These are phyloP conservation scores for Linum tenue DNA, from an alignment of 345 rosid genomes.

Conservation along the genomic window DNA sequence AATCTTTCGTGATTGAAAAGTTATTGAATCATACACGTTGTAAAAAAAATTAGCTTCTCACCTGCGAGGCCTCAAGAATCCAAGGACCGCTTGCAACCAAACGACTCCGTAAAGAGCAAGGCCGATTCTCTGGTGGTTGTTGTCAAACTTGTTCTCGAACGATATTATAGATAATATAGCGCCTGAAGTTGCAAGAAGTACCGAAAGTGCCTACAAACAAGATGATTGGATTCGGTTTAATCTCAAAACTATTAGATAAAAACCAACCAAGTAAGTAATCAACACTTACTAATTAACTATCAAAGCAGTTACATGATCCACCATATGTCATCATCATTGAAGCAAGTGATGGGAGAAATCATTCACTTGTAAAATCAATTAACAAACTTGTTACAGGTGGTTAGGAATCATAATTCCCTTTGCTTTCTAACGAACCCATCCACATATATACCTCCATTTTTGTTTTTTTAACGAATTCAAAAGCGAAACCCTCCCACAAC, in stretches of 20 bases:
- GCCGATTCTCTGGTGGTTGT: conserved; percentile 57
- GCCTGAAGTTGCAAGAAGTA: conserved; percentile 44
- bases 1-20: too few species aligned
- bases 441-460: too few species aligned
- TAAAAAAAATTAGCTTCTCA: not conserved
- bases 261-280: not conserved
- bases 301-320: not conserved
- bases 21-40: too few species aligned
- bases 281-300: conserved; percentile 4
- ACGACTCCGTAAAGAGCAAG: conserved; percentile 45
- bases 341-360: not conserved
- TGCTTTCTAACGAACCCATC: too few species aligned
- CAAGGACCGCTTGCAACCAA: conserved; percentile 48
- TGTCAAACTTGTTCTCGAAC: conserved; percentile 55
- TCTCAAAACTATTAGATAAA: not conserved
- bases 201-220: conserved; percentile 33
- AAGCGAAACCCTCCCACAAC: too few species aligned
- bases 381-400: too few species aligned
- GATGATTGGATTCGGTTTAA: not conserved
- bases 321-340: not conserved
- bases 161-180: conserved; percentile 46
- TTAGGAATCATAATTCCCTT: too few species aligned
- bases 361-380: too few species aligned
- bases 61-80: conserved; percentile 44
- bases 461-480: too few species aligned